These are phyloP conservation scores for Colletotrichum filicis DNA, from an alignment of 2,329 filamentous ascomycete genomes.

Conservation along the genomic window DNA sequence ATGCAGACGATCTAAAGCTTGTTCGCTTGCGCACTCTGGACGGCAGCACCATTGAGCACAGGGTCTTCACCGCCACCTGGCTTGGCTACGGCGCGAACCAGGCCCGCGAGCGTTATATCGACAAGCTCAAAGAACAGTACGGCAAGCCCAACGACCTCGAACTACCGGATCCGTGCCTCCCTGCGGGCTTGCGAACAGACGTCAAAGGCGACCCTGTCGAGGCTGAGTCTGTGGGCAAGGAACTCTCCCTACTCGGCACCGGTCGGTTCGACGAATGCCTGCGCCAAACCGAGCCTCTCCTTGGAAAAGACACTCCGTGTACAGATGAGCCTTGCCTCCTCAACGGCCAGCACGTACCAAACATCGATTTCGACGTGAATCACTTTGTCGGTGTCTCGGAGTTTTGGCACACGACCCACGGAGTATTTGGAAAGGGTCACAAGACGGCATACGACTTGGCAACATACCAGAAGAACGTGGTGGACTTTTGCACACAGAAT, in stretches of 20 bases:
- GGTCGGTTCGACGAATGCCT: constrained; percentile 90
- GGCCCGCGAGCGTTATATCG: constrained; percentile 86
- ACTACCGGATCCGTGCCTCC: constrained; percentile 91
- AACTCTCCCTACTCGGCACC: constrained; percentile 78
- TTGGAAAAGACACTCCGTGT: constrained; percentile 91
- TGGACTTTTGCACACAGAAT: constrained; percentile 84
- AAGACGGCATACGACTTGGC: constrained; percentile 85
- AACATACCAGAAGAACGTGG: constrained; percentile 87
- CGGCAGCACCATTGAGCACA: constrained; percentile 82
- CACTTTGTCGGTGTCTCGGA: constrained; percentile 98
- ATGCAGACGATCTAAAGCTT: constrained; percentile 88
- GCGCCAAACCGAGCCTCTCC: constrained; percentile 81
- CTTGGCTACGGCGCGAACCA: constrained; percentile 97
- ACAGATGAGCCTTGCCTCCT: constrained; percentile 86
- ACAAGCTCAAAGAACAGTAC: constrained; percentile 76
- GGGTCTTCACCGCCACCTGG: constrained; percentile 96
- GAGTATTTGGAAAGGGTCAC: constrained; percentile 83
- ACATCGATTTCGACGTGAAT: constrained; percentile 96
- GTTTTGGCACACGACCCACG: constrained; percentile 98
- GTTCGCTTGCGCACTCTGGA: constrained; percentile 86
- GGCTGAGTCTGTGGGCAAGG: constrained; percentile 44
- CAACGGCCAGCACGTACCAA: constrained; percentile 90
- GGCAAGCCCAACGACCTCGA: constrained; percentile 69
- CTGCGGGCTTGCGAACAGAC: constrained; percentile 78
- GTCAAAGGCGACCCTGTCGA: constrained; percentile 72